A percentile compares a stretch with the other conserved stretches of the same genome.
These are phyloP conservation scores for Pseudogymnoascus sp. DNA, from an alignment of 2,329 filamentous ascomycete species.

Conservation along the genomic window DNA sequence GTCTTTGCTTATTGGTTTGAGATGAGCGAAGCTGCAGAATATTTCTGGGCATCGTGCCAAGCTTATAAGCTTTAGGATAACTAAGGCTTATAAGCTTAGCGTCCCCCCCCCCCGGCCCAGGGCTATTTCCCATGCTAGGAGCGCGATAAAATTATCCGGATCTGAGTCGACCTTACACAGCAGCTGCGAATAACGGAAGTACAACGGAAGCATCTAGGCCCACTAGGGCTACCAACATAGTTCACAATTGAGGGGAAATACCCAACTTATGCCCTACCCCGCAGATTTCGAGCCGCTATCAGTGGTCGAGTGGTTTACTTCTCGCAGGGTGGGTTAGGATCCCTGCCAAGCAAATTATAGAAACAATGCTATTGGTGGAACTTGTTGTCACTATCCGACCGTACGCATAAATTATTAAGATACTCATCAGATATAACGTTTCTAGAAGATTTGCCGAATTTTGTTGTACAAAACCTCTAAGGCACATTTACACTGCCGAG, in stretches of 20 bases:
- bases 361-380: background rate
- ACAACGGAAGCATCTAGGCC: background rate
- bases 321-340: background rate
- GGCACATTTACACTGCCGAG: background rate
- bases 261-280: background rate
- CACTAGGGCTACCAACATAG: background rate
- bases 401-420: slow-evolving; percentile 15
- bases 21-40: background rate
- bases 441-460: background rate
- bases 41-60: background rate
- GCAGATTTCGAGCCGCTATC: background rate
- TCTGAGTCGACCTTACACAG: background rate
- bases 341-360: background rate
- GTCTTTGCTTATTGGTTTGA: background rate
- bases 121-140: background rate
- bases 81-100: background rate
- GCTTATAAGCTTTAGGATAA: background rate
- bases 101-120: background rate
- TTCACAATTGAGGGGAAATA: background rate
- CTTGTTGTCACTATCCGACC: background rate
- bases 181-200: background rate
- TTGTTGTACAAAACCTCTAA: background rate
- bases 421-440: slow-evolving; percentile 16
- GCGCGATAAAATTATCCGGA: background rate
- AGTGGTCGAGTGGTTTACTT: background rate